A percentile compares a stretch with the other conserved stretches of the same genome.
Evolutionary conservation across 139 green algal genomes (phyloP).

Genomic region (Chlamydomonas sphaeroides): DNA sequence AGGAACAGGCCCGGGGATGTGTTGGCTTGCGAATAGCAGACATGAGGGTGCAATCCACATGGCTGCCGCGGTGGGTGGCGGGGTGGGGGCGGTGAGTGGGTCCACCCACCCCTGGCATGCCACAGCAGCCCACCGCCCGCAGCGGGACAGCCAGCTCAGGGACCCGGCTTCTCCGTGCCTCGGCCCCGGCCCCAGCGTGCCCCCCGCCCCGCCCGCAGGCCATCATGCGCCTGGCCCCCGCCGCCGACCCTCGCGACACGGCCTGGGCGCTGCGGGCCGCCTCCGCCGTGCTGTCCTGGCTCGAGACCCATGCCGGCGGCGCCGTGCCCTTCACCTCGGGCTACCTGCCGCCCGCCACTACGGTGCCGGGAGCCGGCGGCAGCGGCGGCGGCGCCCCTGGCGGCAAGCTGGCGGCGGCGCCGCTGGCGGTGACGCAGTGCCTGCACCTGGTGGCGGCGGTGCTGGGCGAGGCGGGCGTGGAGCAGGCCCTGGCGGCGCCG

Average conservation of each 20-base stretch:
- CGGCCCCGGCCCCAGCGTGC: no score
- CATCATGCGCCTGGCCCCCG: slow-evolving; percentile 32
- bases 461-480: slow-evolving; percentile 5
- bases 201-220: background rate
- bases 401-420: slow-evolving; percentile 8
- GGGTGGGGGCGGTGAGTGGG: no score
- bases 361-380: background rate
- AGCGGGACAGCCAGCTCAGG: no score
- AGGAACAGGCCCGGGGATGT: no score
- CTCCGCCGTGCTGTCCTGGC: background rate
- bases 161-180: no score
- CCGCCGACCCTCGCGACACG: slow-evolving; percentile 19
- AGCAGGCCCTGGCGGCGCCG: background rate
- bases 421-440: slow-evolving; percentile 23
- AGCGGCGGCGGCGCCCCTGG: background rate
- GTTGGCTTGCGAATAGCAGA: no score
- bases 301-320: background rate
- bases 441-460: slow-evolving; percentile 20
- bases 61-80: no score
- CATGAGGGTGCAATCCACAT: no score
- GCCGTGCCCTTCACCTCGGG: slow-evolving; percentile 17
- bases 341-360: background rate
- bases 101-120: no score
- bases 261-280: slow-evolving; percentile 6
- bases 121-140: no score